Base-by-base conservation (phyloP, 345 rosid genomes). In the Psidium friedrichsthalianum region DNA sequence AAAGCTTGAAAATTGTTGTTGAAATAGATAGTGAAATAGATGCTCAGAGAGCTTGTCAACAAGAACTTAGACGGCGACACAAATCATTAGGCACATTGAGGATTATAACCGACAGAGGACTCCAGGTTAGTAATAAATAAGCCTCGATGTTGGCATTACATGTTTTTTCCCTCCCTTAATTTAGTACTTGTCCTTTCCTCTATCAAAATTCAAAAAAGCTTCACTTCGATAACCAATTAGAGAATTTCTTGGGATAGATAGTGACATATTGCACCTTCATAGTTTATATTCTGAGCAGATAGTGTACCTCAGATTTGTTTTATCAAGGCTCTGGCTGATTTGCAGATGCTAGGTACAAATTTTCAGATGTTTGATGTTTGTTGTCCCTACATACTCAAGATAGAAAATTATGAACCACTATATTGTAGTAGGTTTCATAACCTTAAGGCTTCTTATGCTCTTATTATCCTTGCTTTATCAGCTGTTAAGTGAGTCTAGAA, bases 21-120 rank as follows among this genome's bases (percentile, higher is more conserved):
- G 98, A 95, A 87, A 86, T 97, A 89, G 99, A 95, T 84, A 93
- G 91, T 61, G 97, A 95, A 8, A 93, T 95, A 85, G 93, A 93
- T 86, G 95, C 98, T 22, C 91, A 93, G 89, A 90, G 44, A 84
- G 96, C 98, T 87, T 92, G 95, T 76, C 95, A 95, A 87, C 91
- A 89, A 82, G 98, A 97, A 87, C 90, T 95, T 81, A 92, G 89
- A 82, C 99, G 92, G 24, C 94, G 97, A 40, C 94, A 93, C 87
- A 97, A 97, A 90, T 91, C 97, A 85, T 90, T 95, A 40, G 94
- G 98, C 78, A 59, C 90, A 0, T 85, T 97, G 90, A 95, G 87
- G 92, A 92, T 97, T 87, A 91, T 94, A 36, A 90, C 91, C 14
- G 97, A 93, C 59, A 93, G 99, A 92, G 99, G 96, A 51, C 94